Percentiles rank a stretch among this genome's conserved stretches.
Evolutionary conservation across 331 rosid genomes (phyloP).

Genomic region (Arachis monticola): DNA sequence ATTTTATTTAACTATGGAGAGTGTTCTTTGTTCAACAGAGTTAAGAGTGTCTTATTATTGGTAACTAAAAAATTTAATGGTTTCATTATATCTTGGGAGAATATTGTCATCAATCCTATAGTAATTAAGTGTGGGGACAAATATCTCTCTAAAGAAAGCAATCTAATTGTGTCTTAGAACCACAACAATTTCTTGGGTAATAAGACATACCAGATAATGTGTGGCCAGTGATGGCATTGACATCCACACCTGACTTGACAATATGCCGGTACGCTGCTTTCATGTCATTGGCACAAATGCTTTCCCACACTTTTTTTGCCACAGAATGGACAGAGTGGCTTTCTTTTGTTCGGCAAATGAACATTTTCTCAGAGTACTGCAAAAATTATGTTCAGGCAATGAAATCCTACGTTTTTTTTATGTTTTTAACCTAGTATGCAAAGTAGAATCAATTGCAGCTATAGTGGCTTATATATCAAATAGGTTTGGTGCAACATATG

Average conservation of each 20-base stretch:
- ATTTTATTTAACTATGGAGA: too few species aligned
- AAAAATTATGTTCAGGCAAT: neutral
- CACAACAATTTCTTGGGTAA: neutral
- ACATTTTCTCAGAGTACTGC: conserved; percentile 71
- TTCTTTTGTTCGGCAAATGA: conserved; percentile 49
- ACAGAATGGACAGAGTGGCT: conserved; percentile 28
- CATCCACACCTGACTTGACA: conserved; percentile 53
- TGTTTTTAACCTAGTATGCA: neutral
- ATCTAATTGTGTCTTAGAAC: too few species aligned
- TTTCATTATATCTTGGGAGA: too few species aligned
- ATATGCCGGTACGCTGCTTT: conserved; percentile 65
- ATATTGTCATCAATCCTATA: too few species aligned
- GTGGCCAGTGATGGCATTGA: conserved; percentile 48
- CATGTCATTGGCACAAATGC: conserved; percentile 67
- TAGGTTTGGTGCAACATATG: neutral
- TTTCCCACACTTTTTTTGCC: conserved; percentile 54
- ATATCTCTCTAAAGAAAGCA: too few species aligned
- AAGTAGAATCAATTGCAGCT: too few species aligned
- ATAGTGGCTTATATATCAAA: neutral
- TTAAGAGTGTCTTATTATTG: too few species aligned
- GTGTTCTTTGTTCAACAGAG: too few species aligned
- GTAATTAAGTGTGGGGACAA: too few species aligned
- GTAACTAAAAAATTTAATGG: too few species aligned
- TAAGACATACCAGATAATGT: conserved; percentile 49
- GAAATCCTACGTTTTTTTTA: neutral